These are phyloP conservation scores for Sclerotinia sclerotiorum DNA, from an alignment of 2,329 filamentous ascomycete genomes.

Conservation along the genomic window DNA sequence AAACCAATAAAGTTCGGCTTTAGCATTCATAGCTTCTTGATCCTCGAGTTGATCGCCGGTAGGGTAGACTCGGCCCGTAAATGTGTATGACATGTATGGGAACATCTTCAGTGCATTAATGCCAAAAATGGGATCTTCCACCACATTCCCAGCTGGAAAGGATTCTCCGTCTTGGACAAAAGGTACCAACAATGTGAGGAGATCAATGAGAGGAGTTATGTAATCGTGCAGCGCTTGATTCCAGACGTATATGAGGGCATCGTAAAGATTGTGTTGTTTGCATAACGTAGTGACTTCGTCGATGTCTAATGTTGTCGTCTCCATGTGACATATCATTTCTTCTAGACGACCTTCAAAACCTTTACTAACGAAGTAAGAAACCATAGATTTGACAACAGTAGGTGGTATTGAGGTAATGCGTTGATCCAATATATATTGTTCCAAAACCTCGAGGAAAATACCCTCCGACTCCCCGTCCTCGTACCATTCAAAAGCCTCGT, in stretches of 20 bases:
- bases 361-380: conserved; percentile 74
- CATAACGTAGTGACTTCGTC: conserved; percentile 90
- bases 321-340: conserved; percentile 91
- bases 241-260: conserved; percentile 96
- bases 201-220: conserved; percentile 82
- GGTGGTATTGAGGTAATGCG: conserved; percentile 76
- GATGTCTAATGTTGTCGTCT: conserved; percentile 87
- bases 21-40: conserved; percentile 70
- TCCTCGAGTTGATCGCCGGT: conserved; percentile 75
- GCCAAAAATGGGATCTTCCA: conserved; percentile 60
- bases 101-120: conserved; percentile 87
- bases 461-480: conserved; percentile 72
- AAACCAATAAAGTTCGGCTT: conserved; percentile 88
- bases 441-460: conserved; percentile 83
- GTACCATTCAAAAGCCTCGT: conserved; percentile 87
- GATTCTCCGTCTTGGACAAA: conserved; percentile 57
- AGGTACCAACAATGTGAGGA: conserved; percentile 67
- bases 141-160: conserved; percentile 52
- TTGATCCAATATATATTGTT: conserved; percentile 81
- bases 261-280: conserved; percentile 88
- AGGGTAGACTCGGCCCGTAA: conserved; percentile 90
- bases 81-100: conserved; percentile 86
- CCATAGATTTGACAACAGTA: conserved; percentile 79
- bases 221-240: conserved; percentile 88
- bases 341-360: conserved; percentile 78